Evolutionary conservation across 768 basidiomycete species (phyloP), one percentile per base, ranked within the genome.

Genomic region (Mrakia gelida): DNA sequence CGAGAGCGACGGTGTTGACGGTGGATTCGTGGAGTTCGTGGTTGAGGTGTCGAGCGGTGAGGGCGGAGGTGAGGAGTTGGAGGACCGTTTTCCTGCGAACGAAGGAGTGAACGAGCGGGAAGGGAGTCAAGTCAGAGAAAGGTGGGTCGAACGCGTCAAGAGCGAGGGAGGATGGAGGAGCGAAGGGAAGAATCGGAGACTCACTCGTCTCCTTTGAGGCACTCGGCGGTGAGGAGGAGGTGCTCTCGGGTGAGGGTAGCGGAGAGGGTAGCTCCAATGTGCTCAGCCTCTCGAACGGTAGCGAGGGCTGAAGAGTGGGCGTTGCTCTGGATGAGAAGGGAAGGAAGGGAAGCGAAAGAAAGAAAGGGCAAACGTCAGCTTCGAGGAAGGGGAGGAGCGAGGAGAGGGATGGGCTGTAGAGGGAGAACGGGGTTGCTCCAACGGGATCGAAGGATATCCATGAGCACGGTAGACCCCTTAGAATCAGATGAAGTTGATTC

Each of bases 131-230:
- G n/a, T 49, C n/a, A 28, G 71, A 45, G 56, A 23, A n/a, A 21
- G n/a, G 32, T 34, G 16, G 26, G 5, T 34, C 15, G 2, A 38
- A 52, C 28, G 38, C 49, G 49, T 52, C 49, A 0, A 52, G 18
- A 21, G 2, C 9, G 18, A 21, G 4, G 49, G 15, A 73, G 1
- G 43, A 63, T n/a, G 41, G 15, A 13, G 52, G 30, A 43, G 16
- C 54, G 61, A 71, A 28, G 32, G n/a, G n/a, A 32, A 38, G n/a
- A 52, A 52, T 52, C 45, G 9, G 49, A 21, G 38, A 92, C 94
- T 86, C 84, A 98, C 96, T 97, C 95, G 85, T 99, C 94, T 68
- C 93, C 95, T 78, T 91, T 89, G 81, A 98, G 86, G 86, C 97
- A 99, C 85, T 98, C 95, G 73, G 96, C 94, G 32, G 93, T 95